Evolutionary conservation across 345 rosid species (phyloP).

Genomic region (Pistacia integerrima): DNA sequence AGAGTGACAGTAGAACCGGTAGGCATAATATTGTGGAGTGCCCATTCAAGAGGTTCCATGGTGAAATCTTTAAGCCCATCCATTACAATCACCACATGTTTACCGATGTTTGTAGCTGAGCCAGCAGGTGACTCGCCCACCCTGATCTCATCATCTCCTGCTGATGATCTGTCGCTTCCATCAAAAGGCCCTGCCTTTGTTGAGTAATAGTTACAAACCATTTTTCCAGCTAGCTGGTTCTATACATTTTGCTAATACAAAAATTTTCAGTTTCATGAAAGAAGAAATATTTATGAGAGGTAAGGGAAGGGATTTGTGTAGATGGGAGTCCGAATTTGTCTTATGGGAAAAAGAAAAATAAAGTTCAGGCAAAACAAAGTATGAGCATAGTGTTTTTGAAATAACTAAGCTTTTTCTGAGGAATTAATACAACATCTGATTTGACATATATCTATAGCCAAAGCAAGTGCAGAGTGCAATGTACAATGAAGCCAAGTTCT

Average conservation of each 20-base stretch:
- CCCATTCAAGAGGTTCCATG: constrained; percentile 47
- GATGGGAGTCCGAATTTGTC: not conserved
- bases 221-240: not conserved
- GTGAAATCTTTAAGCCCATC: constrained; percentile 48
- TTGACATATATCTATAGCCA: too few relatives aligned
- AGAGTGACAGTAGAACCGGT: constrained; percentile 43
- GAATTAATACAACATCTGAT: too few relatives aligned
- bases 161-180: constrained; percentile 15
- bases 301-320: not conserved
- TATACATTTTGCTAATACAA: not conserved
- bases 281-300: not conserved
- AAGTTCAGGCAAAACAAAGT: not conserved
- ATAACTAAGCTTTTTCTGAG: not conserved
- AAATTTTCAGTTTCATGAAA: too few relatives aligned
- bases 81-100: constrained; percentile 49
- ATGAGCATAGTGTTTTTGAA: not conserved
- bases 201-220: constrained; percentile 2
- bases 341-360: not conserved
- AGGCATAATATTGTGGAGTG: constrained; percentile 40
- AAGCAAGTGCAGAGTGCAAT: too few relatives aligned
- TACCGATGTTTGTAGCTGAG: constrained; percentile 7
- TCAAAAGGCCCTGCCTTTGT: constrained; percentile 1
- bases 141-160: not conserved
- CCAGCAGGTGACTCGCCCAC: constrained; percentile 21
- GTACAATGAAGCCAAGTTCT: not conserved